Conservation (phyloP, 2,329 filamentous ascomycete genomes). For the Stagonosporopsis cucurbitacearum region DNA sequence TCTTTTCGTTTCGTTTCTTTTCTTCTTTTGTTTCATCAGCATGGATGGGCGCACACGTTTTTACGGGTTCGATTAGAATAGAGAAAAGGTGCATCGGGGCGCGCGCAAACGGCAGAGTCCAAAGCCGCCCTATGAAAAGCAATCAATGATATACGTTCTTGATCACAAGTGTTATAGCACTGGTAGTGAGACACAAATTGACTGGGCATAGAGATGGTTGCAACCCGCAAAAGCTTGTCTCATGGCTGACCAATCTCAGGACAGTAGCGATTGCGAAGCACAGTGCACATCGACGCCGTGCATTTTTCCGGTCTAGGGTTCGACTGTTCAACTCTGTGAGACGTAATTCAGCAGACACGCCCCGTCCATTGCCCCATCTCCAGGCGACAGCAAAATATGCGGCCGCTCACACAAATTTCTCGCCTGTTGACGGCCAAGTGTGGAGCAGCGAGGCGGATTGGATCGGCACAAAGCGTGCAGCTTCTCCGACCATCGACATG, state of each 20-base stretch:
- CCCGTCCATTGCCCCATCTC: background rate
- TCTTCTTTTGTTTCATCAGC: conserved; percentile 10
- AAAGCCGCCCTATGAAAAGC: conserved; percentile 19
- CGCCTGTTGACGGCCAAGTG: conserved; percentile 13
- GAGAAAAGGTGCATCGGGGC: conserved; percentile 19
- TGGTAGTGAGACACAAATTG: background rate
- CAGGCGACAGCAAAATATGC: conserved; percentile 4
- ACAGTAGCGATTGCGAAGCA: conserved; percentile 4
- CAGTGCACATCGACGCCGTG: conserved; percentile 7
- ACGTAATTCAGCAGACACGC: background rate
- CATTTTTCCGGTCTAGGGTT: conserved; percentile 4
- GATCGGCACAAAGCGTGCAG: conserved; percentile 14
- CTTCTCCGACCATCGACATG: conserved; percentile 16
- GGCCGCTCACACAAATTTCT: conserved; percentile 9
- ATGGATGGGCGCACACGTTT: conserved; percentile 15
- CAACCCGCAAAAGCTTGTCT: conserved; percentile 4
- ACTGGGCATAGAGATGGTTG: background rate
- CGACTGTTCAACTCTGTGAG: background rate
- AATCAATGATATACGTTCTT: conserved; percentile 24
- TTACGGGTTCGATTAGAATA: conserved; percentile 12
- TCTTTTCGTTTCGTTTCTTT: background rate
- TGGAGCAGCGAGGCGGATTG: conserved; percentile 17
- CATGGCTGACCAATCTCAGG: background rate
- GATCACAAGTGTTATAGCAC: conserved; percentile 6
- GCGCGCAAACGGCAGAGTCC: conserved; percentile 2